These are phyloP conservation scores for Pseudopithomyces chartarum DNA, from an alignment of 2,329 filamentous ascomycete species.

Conservation along the genomic window DNA sequence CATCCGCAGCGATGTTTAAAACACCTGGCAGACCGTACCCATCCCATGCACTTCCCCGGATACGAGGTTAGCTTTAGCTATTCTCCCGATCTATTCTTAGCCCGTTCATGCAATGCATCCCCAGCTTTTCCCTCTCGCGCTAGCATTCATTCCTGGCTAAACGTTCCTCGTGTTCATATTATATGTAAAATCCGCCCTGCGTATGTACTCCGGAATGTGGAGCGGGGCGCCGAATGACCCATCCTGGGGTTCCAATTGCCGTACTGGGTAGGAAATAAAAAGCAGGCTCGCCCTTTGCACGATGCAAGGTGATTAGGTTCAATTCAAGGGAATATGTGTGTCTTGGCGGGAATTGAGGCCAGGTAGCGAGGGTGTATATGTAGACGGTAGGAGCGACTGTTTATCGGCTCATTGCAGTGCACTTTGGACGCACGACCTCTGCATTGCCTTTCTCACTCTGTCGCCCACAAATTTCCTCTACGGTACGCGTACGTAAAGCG, in stretches of 20 bases:
- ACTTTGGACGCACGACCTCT: neutral
- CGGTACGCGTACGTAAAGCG: neutral
- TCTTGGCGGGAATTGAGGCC: neutral
- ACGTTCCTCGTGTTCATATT: neutral
- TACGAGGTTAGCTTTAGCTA: constrained; percentile 1
- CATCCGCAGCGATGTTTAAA: neutral
- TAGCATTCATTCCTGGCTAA: neutral
- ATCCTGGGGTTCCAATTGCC: neutral
- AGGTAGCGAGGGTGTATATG: neutral
- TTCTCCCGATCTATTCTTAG: constrained; percentile 6
- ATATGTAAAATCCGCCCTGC: no score
- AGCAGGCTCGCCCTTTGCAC: neutral
- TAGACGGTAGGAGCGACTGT: no score
- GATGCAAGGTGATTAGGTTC: neutral
- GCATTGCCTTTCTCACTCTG: neutral
- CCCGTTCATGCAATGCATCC: neutral
- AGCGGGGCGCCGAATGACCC: neutral
- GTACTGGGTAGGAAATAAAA: neutral
- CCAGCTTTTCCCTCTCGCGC: neutral
- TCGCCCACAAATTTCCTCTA: neutral
- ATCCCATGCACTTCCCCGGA: neutral
- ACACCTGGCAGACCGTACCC: neutral
- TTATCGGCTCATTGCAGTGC: no score
- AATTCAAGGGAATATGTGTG: constrained; percentile 1
- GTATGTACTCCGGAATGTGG: neutral